Evolutionary conservation across 805 yeast genomes (phyloP), one percentile per base, ranked within the genome.

Genomic region (Spathaspora sp.): DNA sequence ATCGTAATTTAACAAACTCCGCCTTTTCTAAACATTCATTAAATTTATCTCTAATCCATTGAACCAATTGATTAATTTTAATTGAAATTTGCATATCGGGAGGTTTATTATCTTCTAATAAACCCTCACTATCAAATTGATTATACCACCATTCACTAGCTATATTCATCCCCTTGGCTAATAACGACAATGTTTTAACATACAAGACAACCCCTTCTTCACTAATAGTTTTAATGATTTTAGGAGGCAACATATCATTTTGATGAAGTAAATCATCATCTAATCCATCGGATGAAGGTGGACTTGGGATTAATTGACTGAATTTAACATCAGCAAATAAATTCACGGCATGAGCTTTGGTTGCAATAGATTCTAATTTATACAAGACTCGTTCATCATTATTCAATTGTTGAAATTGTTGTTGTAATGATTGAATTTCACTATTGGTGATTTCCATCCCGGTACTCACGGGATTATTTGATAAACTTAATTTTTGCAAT

Each of bases 71-170:
- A 63, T 86, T 86, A 59, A 87, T 69, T 52, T 46, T 56, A 47
- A 8, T 53, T 51, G 47, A 55, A 52, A 29, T 50, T 46, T 45
- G 49, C 18, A 46, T 38, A 39, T 53, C 48, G 7, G 26, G 26
- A 23, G 26, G 18, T 10, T 49, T 48, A 9, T n/a, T 23, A 35
- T 44, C 53, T 23, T 44, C 50, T 23, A 44, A 11, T 40, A 52
- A 52, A 26, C 52, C 42, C 23, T 58, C 62, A 47, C 55, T 55
- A 29, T 70, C 66, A 48, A 52, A 55, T 51, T 78, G 70, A 32
- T 72, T 73, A 54, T 81, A 78, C 98, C 98, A 94, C 97, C 98
- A 94, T 12, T 78, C 85, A 43, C 92, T 83, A 1, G 97, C 96
- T 42, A 83, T 67, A 47, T 82, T 78, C 96, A 93, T 92, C 0